Conservation (phyloP, 768 basidiomycete genomes). For the Mycena galopus region DNA sequence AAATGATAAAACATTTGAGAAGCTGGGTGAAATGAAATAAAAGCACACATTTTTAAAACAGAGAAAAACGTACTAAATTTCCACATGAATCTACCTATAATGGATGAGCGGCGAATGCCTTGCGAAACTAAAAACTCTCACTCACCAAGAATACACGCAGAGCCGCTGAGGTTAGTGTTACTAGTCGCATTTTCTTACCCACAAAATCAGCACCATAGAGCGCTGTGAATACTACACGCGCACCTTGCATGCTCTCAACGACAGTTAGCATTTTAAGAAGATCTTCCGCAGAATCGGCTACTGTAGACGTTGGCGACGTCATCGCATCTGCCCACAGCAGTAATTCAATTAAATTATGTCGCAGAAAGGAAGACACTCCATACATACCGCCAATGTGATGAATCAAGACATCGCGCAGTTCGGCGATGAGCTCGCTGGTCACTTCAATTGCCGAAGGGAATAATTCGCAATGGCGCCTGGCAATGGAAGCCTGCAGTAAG, state of each 20-base stretch:
- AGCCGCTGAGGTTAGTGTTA: not conserved
- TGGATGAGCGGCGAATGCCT: not conserved
- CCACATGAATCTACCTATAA: constrained; percentile 26
- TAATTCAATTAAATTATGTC: not conserved
- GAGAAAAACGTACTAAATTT: constrained; percentile 1
- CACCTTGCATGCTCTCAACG: constrained; percentile 11
- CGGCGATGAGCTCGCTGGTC: not conserved
- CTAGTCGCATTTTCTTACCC: constrained; percentile 12
- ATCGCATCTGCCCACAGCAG: constrained; percentile 2
- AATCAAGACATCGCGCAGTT: constrained; percentile 14
- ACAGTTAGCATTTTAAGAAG: constrained; percentile 22
- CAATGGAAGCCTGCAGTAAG: not conserved
- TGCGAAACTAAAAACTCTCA: not conserved
- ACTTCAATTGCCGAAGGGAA: constrained; percentile 17
- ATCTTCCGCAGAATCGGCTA: not conserved
- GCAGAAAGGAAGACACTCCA: not conserved
- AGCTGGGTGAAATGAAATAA: not conserved
- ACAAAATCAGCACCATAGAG: not conserved
- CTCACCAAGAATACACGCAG: constrained; percentile 7
- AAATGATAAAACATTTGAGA: constrained; percentile 23
- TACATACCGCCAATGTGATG: constrained; percentile 21
- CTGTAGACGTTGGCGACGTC: constrained; percentile 16
- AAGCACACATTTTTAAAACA: not conserved
- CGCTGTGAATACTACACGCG: not conserved
- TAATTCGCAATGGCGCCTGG: constrained; percentile 27